These are phyloP conservation scores for Trichoderma breve DNA, from an alignment of 2,329 filamentous ascomycete genomes.

Conservation along the genomic window DNA sequence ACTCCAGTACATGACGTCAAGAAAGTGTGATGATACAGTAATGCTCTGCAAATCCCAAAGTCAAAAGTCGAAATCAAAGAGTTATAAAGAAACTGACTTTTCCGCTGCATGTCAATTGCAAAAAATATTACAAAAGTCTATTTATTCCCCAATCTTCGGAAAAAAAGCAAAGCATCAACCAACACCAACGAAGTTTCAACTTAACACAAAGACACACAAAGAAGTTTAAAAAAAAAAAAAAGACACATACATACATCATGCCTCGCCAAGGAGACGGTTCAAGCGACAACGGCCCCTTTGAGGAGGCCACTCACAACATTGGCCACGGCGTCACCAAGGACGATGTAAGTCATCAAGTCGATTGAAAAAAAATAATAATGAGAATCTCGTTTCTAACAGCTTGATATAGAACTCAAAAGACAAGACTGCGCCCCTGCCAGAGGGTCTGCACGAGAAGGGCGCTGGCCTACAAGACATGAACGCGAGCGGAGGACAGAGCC, in stretches of 20 bases:
- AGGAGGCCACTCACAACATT: constrained; percentile 40
- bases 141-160: background rate
- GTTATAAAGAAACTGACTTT: background rate
- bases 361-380: background rate
- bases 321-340: constrained; percentile 43
- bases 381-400: background rate
- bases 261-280: constrained; percentile 50
- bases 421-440: constrained; percentile 49
- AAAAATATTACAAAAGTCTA: background rate
- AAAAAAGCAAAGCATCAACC: background rate
- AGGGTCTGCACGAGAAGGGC: constrained; percentile 44
- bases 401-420: constrained; percentile 33
- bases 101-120: background rate
- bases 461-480: constrained; percentile 38
- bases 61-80: background rate
- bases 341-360: constrained; percentile 32
- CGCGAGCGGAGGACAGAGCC: constrained; percentile 45
- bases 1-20: constrained; percentile 2
- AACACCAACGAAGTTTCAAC: background rate
- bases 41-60: background rate
- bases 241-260: constrained; percentile 35
- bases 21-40: background rate
- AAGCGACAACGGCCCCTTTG: constrained; percentile 45
- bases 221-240: background rate
- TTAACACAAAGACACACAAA: background rate